Evolutionary conservation across 1,139 yeast species (phyloP), one percentile per base, ranked within the genome.

Genomic region (Kurtzmaniella quercitrusa): DNA sequence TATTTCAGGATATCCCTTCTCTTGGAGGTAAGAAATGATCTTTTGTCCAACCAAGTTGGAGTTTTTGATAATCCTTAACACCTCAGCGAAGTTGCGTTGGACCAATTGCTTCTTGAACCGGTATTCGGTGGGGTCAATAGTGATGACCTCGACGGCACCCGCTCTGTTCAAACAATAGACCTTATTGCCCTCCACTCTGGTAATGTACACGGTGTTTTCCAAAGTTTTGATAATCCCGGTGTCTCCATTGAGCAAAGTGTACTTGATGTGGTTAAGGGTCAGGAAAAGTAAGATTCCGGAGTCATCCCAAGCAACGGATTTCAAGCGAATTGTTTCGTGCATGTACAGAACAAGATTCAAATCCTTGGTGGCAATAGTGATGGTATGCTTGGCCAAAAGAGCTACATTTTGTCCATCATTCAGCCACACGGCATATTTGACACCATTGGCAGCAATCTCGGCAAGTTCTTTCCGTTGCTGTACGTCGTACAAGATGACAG

Each of bases 221-320:
- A 93, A 75, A 16, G 98, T 93, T 65, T 89, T 89, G 56, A 94
- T 86, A 45, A 94, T 90, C 55, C 98, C 98, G 56, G 75, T 82
- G 60, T 94, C 98, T 55, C 98, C 98, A 59, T 91, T 93, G 60
- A 91, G 75, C 57, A 94, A 73, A 41, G 95, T 85, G 66, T 93
- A 94, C 68, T 93, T 93, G 68, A 94, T 85, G 63, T 94, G 99
- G 68, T 93, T 93, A 62, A 94, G 77, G 18, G 99, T 94, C 21
- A 97, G 85, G 66, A 91, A 94, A 54, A 94, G 76, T 62, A 94
- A 76, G 34, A 94, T 95, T 40, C 94, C 94, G 40, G 88, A 75
- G 56, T 90, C 97, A 63, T 93, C 98, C 98, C 98, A 94, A 11
- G 96, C 90, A 41, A 97, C 98, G 69, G 95, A 85, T 73, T 94